These are phyloP conservation scores for Phytophthora sp. DNA, from an alignment of 352 stramenopile species.

Conservation along the genomic window DNA sequence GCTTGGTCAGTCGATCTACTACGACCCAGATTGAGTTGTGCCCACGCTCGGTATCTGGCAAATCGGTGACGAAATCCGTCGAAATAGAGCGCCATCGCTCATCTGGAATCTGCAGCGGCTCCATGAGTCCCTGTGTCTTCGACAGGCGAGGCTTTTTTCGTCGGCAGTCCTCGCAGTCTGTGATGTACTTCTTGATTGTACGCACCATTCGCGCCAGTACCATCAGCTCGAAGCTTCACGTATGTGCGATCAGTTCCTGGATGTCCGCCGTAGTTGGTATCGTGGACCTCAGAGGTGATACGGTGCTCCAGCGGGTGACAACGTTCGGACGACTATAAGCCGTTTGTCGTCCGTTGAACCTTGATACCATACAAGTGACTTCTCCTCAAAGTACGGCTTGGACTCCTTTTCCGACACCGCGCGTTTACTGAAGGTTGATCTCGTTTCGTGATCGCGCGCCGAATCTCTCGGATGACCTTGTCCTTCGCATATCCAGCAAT, in stretches of 20 bases:
- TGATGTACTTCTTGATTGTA: conserved; percentile 8
- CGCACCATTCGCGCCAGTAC: conserved; percentile 6
- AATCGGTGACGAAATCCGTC: conserved; percentile 18
- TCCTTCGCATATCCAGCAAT: conserved; percentile 14
- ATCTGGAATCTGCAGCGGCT: conserved; percentile 12
- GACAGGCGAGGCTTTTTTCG: conserved; percentile 10
- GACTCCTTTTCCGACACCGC: conserved; percentile 1
- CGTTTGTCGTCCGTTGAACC: not conserved
- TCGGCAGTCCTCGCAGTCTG: conserved; percentile 13
- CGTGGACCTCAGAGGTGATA: conserved; percentile 8
- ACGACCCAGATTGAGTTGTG: too few species aligned
- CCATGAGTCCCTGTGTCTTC: conserved; percentile 13
- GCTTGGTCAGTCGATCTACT: conserved; percentile 10
- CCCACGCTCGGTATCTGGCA: conserved; percentile 5
- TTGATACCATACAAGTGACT: too few species aligned
- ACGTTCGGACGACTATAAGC: conserved; percentile 2
- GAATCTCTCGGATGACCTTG: conserved; percentile 7
- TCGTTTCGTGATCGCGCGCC: conserved; percentile 4
- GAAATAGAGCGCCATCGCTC: conserved; percentile 20
- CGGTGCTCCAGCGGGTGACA: not conserved
- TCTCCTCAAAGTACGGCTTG: conserved; percentile 14
- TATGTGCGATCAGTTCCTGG: not conserved
- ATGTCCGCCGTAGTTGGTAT: too few species aligned
- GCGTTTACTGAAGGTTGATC: not conserved
- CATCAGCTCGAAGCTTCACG: conserved; percentile 7